Evolutionary conservation across 441 rosid genomes (phyloP).

Genomic region (Adansonia grandidieri): DNA sequence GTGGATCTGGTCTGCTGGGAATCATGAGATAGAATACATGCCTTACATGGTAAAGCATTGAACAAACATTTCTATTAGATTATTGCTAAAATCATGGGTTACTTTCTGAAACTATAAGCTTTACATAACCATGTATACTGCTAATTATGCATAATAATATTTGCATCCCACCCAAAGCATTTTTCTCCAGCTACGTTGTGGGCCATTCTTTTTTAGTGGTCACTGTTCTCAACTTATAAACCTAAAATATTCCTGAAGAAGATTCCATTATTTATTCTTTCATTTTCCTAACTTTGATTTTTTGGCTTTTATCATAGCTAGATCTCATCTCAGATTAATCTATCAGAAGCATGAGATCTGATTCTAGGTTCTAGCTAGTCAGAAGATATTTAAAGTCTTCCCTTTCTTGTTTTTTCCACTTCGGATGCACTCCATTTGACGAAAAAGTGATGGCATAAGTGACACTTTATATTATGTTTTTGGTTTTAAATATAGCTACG

Average conservation of each 20-base stretch:
- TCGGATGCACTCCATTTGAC: neutral
- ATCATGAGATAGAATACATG: slow-evolving; percentile 74
- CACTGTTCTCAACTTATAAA: neutral
- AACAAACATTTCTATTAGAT: neutral
- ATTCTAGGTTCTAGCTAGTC: neutral
- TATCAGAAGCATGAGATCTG: neutral
- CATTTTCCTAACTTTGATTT: neutral
- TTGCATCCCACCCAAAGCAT: neutral
- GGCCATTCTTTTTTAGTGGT: neutral
- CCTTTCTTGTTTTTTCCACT: slow-evolving; percentile 9
- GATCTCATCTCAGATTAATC: neutral
- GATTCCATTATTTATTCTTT: neutral
- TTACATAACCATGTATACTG: slow-evolving; percentile 1
- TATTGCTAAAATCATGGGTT: neutral
- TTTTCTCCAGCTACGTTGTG: neutral
- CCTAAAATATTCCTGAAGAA: slow-evolving; percentile 10
- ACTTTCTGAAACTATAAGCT: neutral
- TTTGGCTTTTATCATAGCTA: slow-evolving; percentile 5
- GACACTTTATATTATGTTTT: neutral
- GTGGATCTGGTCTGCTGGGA: slow-evolving; percentile 79
- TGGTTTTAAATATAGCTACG: neutral
- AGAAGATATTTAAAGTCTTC: slow-evolving; percentile 9
- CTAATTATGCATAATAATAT: neutral
- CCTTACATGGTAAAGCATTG: slow-evolving; percentile 60
- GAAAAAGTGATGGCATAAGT: neutral